Evolutionary conservation across 2,329 filamentous ascomycete species (phyloP).

Genomic region (Aspergillus puulaauensis): DNA sequence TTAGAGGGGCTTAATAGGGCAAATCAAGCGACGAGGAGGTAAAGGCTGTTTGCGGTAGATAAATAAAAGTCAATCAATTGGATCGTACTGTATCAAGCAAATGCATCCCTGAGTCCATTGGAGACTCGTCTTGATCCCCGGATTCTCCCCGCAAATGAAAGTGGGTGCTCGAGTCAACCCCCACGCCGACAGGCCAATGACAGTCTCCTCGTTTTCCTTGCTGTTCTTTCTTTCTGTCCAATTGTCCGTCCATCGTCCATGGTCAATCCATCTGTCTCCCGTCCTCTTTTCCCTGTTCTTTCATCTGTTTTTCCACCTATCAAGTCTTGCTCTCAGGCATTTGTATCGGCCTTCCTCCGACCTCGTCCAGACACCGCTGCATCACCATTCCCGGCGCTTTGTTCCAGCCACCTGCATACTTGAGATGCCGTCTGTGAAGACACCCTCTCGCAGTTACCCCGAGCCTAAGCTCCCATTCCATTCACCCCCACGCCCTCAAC

Average conservation of each 20-base stretch:
- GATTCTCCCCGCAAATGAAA: conserved; percentile 5
- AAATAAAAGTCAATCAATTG: background rate
- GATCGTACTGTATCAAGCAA: background rate
- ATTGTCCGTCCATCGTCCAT: too few species aligned
- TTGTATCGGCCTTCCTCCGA: conserved; percentile 7
- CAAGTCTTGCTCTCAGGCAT: background rate
- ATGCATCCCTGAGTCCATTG: background rate
- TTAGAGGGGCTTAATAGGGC: background rate
- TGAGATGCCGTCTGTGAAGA: background rate
- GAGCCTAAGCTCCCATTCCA: background rate
- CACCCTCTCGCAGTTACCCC: background rate
- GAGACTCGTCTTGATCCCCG: background rate
- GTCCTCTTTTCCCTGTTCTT: background rate
- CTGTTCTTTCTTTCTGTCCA: background rate
- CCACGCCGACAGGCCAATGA: background rate
- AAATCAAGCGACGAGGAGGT: background rate
- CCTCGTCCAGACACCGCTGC: background rate
- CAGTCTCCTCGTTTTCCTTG: background rate
- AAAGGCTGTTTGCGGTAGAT: background rate
- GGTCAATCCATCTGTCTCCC: too few species aligned
- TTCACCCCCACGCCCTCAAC: background rate
- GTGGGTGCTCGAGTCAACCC: background rate
- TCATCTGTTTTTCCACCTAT: conserved; percentile 6
- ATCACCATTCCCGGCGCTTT: background rate
- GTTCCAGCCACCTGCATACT: background rate